Evolutionary conservation across 2,329 filamentous ascomycete species (phyloP), one percentile per base, ranked within the genome.

Genomic region (Amesomyces nigricolor): DNA sequence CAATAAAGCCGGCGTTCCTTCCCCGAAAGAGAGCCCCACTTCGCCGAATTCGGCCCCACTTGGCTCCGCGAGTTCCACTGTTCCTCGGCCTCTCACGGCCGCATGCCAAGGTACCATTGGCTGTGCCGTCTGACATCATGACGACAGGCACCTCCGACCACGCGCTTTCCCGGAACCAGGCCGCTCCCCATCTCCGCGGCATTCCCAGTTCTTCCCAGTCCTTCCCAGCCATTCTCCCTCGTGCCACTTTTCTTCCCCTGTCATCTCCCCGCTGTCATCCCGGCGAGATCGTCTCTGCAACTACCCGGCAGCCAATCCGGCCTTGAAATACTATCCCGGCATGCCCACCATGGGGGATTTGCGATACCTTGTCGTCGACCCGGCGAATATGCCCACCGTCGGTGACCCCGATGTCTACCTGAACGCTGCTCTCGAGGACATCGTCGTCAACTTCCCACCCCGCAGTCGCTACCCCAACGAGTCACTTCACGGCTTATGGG

Each of bases 401-500:
- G 63, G 63, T 1, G 56, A 70, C 14, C 65, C 68, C 0, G 57
- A 58, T 2, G 58, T 61, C 19, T 64, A 72, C 16, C 65, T 75
- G 42, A 61, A 56, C 16, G 64, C 66, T 17, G 67, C 71, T 1
- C 64, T 76, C 17, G 67, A 72, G 32, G 66, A 71, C 19, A 67
- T 75, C 39, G 58, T 76, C 46, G 59, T 62, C 49, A 65, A 62
- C 45, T 68, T 67, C 16, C 73, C 73, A 2, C 74, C 73, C 0
- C 67, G 66, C 17, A 58, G 65, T 13, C 57, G 63, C 3, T 75
- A 76, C 53, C 56, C 65, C 6, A 63, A 63, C 11, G 64, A 65
- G 10, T 59, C 67, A 13, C 65, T 76, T 11, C 70, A 72, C n/a
- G 80, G 80, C 0, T 64, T 83, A 11, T 79, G 77, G 62, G 70